Evolutionary conservation across 352 stramenopile species (phyloP).

Genomic region (Phytophthora lateralis): DNA sequence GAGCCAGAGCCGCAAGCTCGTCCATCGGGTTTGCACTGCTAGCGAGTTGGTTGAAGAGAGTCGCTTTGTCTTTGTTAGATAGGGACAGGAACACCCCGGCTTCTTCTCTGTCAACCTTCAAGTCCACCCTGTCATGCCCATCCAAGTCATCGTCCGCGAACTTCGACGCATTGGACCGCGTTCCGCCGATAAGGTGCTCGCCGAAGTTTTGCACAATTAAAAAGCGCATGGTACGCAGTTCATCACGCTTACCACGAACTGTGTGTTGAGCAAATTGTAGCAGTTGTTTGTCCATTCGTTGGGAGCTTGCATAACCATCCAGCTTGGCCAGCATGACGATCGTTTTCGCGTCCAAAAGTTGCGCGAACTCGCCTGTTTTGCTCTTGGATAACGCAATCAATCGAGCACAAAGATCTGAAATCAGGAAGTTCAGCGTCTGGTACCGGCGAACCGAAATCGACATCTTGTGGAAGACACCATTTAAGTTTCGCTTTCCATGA

Average conservation of each 20-base stretch:
- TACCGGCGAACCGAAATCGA: slow-evolving; percentile 72
- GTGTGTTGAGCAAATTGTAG: slow-evolving; percentile 53
- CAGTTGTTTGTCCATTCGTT: slow-evolving; percentile 55
- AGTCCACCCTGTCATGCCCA: slow-evolving; percentile 54
- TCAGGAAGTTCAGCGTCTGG: slow-evolving; percentile 79
- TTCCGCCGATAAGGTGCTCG: slow-evolving; percentile 66
- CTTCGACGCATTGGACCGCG: slow-evolving; percentile 27
- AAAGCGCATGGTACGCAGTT: slow-evolving; percentile 63
- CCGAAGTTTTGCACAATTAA: slow-evolving; percentile 81
- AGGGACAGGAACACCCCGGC: slow-evolving; percentile 42
- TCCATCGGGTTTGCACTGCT: slow-evolving; percentile 31
- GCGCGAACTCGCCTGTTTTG: slow-evolving; percentile 39
- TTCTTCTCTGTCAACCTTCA: slow-evolving; percentile 58
- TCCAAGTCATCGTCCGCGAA: slow-evolving; percentile 60
- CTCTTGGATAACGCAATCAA: slow-evolving; percentile 59
- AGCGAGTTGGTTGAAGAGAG: slow-evolving; percentile 62
- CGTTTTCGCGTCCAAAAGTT: slow-evolving; percentile 48
- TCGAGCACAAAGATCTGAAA: slow-evolving; percentile 76
- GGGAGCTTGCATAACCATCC: slow-evolving; percentile 66
- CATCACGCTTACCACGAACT: slow-evolving; percentile 34
- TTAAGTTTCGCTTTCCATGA: slow-evolving; percentile 48
- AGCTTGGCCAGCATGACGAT: slow-evolving; percentile 59
- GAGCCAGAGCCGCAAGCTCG: slow-evolving; percentile 66
- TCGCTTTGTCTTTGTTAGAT: slow-evolving; percentile 49
- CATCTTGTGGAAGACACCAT: slow-evolving; percentile 48